Conservation (phyloP, 2,329 filamentous ascomycete species). For the Fusarium sp. region DNA sequence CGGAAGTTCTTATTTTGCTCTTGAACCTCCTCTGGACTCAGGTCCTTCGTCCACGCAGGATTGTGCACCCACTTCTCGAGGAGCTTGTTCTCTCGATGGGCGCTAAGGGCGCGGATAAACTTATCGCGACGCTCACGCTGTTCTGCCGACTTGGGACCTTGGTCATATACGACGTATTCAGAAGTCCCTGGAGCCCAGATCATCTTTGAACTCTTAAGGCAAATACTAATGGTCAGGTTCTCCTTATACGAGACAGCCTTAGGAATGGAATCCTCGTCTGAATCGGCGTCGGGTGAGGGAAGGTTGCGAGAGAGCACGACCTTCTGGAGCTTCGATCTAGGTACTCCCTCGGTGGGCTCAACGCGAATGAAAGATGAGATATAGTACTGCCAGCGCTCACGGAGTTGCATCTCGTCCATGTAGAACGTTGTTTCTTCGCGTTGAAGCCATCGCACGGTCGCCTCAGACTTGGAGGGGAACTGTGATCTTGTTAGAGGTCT, state of each 20-base stretch:
- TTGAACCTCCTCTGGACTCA: slow-evolving; percentile 80
- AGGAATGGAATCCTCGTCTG: slow-evolving; percentile 70
- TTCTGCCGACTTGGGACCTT: slow-evolving; percentile 73
- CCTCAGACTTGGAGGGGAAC: slow-evolving; percentile 75
- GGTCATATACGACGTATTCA: slow-evolving; percentile 78
- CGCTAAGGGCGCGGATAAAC: slow-evolving; percentile 62
- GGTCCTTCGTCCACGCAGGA: slow-evolving; percentile 80
- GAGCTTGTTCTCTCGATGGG: slow-evolving; percentile 75
- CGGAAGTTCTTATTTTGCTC: slow-evolving; percentile 75
- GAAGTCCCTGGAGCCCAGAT: slow-evolving; percentile 76
- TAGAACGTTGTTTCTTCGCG: slow-evolving; percentile 82
- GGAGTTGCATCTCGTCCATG: slow-evolving; percentile 85
- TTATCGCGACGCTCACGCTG: slow-evolving; percentile 63
- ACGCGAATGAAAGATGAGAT: slow-evolving; percentile 90
- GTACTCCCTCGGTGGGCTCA: slow-evolving; percentile 85
- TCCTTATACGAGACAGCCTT: slow-evolving; percentile 72
- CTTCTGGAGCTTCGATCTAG: slow-evolving; percentile 71
- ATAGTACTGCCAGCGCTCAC: slow-evolving; percentile 92
- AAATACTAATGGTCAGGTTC: slow-evolving; percentile 76
- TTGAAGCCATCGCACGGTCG: slow-evolving; percentile 76
- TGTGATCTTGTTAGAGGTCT: slow-evolving; percentile 53
- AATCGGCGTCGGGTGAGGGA: slow-evolving; percentile 68
- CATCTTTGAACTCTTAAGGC: slow-evolving; percentile 81
- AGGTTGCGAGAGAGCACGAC: slow-evolving; percentile 78
- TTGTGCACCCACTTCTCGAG: slow-evolving; percentile 85